A percentile compares a stretch with the other conserved stretches of the same genome.
Evolutionary conservation across 164 flowering plant species (phyloP).

Genomic region (Vitis riparia): DNA sequence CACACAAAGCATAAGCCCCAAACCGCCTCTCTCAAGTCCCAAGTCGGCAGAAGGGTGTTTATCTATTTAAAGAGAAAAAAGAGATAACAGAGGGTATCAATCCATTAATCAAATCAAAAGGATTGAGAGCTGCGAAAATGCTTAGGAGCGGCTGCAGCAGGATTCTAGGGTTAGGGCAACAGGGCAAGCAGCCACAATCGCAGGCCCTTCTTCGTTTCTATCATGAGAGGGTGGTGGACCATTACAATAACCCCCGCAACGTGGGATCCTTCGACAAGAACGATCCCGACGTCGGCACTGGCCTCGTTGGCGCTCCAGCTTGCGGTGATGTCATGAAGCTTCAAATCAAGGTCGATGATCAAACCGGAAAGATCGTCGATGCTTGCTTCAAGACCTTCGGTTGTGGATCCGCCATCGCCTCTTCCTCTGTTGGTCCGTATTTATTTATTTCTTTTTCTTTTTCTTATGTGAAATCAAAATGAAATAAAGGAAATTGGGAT

Average conservation of each 20-base stretch:
- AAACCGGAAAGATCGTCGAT: slow-evolving; percentile 75
- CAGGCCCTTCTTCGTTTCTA: slow-evolving; percentile 49
- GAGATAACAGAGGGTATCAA: too few relatives aligned
- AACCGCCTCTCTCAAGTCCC: too few relatives aligned
- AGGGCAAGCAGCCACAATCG: neutral
- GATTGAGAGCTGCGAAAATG: slow-evolving; percentile 15
- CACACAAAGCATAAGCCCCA: too few relatives aligned
- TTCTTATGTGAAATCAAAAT: neutral
- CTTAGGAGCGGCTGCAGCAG: slow-evolving; percentile 27
- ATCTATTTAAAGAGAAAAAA: too few relatives aligned
- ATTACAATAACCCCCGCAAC: slow-evolving; percentile 92
- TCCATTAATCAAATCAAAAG: too few relatives aligned
- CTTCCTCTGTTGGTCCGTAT: slow-evolving; percentile 37
- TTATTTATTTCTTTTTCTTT: neutral
- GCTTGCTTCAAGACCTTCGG: slow-evolving; percentile 52
- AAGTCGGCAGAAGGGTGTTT: too few relatives aligned
- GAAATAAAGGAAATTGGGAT: too few relatives aligned
- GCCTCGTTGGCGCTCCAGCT: slow-evolving; percentile 98
- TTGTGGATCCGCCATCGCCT: slow-evolving; percentile 56
- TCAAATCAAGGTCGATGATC: slow-evolving; percentile 84
- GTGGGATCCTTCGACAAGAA: slow-evolving; percentile 94
- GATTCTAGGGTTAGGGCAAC: slow-evolving; percentile 25
- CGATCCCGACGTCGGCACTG: slow-evolving; percentile 93
- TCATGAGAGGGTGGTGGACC: slow-evolving; percentile 96
- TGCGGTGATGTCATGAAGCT: slow-evolving; percentile 99